Percentiles rank a stretch among this genome's conserved stretches.
Conservation (phyloP, 352 stramenopile genomes). For the Pythium aristosporum region DNA sequence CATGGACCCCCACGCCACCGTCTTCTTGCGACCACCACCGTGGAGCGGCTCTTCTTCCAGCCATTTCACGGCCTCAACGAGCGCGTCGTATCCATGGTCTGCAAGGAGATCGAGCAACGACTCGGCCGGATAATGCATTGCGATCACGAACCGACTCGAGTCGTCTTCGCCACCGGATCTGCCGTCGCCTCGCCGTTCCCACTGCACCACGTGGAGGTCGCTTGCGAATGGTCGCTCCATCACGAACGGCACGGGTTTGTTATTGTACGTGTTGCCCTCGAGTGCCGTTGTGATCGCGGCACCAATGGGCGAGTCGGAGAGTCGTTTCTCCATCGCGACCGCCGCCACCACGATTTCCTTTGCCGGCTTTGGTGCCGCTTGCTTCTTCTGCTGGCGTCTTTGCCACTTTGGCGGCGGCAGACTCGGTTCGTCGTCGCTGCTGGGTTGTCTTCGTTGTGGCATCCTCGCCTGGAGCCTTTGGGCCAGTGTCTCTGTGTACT, state of each 20-base stretch:
- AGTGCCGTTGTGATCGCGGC: constrained; percentile 40
- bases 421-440: neutral
- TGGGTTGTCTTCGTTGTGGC: neutral
- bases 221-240: constrained; percentile 38
- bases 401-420: neutral
- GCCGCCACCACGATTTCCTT: constrained; percentile 25
- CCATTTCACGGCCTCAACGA: constrained; percentile 34
- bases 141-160: constrained; percentile 15
- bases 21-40: constrained; percentile 15
- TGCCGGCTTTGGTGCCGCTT: constrained; percentile 5
- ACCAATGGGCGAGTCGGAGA: constrained; percentile 39
- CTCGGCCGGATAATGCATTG: constrained; percentile 28
- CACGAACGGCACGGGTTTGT: constrained; percentile 40
- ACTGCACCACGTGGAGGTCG: constrained; percentile 26
- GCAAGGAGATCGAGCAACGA: constrained; percentile 42
- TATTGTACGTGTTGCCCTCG: constrained; percentile 53
- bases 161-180: neutral
- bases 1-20: constrained; percentile 17
- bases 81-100: constrained; percentile 35
- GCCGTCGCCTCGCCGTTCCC: constrained; percentile 28
- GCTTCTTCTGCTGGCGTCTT: constrained; percentile 7
- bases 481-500: neutral
- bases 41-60: constrained; percentile 25
- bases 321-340: constrained; percentile 46
- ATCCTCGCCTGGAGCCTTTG: neutral